Percentiles rank a stretch among this genome's conserved stretches.
Evolutionary conservation across 768 basidiomycete species (phyloP).

Genomic region (Podaxis pistillaris): DNA sequence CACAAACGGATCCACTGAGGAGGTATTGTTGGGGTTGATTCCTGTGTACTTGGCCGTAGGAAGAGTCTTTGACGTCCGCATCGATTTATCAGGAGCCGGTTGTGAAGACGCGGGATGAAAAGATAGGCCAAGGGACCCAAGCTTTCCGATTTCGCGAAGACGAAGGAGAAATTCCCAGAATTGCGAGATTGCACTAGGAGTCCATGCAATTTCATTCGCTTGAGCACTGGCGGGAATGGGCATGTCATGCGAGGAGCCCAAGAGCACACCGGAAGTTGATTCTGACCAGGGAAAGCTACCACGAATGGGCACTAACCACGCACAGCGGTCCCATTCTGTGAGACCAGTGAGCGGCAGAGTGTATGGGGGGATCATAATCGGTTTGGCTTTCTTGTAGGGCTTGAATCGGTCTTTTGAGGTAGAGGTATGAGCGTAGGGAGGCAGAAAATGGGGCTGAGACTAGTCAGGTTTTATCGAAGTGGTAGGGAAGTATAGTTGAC

Average conservation of each 20-base stretch:
- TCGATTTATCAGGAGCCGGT: neutral
- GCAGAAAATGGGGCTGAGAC: slow-evolving; percentile 8
- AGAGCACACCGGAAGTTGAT: neutral
- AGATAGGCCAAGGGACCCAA: slow-evolving; percentile 7
- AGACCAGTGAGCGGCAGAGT: neutral
- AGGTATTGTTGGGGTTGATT: neutral
- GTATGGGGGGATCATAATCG: slow-evolving; percentile 5
- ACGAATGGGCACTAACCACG: slow-evolving; percentile 9
- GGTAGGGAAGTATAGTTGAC: neutral
- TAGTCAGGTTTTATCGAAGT: neutral
- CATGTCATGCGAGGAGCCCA: neutral
- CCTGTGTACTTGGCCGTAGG: neutral
- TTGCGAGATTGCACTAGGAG: neutral
- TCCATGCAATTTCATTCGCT: slow-evolving; percentile 8
- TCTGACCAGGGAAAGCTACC: slow-evolving; percentile 5
- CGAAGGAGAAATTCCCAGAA: slow-evolving; percentile 8
- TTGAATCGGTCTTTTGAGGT: neutral
- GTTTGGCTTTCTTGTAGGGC: slow-evolving; percentile 9
- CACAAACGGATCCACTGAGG: neutral
- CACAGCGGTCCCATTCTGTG: slow-evolving; percentile 7
- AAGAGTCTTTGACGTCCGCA: neutral
- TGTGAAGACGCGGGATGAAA: slow-evolving; percentile 3
- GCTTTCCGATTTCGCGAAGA: neutral
- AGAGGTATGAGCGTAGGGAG: neutral
- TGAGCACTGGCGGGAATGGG: neutral